phyloP scores from a whole-genome alignment of 2,329 filamentous ascomycete species.

The Fusarium nelsonii region DNA sequence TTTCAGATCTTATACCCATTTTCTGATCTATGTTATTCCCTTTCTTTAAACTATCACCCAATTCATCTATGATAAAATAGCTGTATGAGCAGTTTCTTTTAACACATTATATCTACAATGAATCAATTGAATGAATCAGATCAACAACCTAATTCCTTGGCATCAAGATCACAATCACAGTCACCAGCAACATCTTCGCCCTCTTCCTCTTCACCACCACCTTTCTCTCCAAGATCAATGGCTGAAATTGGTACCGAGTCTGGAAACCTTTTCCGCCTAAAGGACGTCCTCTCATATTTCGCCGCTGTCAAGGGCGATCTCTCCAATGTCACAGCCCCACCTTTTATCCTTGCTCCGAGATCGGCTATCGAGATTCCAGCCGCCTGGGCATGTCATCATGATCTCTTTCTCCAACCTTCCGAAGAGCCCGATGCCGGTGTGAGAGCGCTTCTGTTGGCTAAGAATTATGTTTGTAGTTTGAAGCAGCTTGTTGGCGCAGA shows the following conservation, averaged over 20 bases:
- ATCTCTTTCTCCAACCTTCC: slow-evolving; percentile 27
- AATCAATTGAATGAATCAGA: background rate
- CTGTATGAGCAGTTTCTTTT: background rate
- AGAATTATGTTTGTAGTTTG: slow-evolving; percentile 24
- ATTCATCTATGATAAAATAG: background rate
- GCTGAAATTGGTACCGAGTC: slow-evolving; percentile 21
- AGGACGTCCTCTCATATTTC: slow-evolving; percentile 26
- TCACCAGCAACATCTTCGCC: background rate
- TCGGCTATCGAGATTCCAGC: slow-evolving; percentile 65
- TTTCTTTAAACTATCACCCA: background rate
- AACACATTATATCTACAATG: background rate
- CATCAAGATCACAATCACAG: slow-evolving; percentile 1
- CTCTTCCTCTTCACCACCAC: background rate
- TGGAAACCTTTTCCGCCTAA: slow-evolving; percentile 18
- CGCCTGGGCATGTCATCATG: slow-evolving; percentile 57
- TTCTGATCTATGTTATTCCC: slow-evolving; percentile 6
- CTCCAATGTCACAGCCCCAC: slow-evolving; percentile 64
- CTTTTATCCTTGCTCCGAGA: slow-evolving; percentile 61
- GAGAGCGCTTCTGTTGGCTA: slow-evolving; percentile 10
- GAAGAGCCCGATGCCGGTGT: slow-evolving; percentile 25
- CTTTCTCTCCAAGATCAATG: slow-evolving; percentile 10
- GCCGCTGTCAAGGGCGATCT: slow-evolving; percentile 60
- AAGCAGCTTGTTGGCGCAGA: slow-evolving; percentile 25
- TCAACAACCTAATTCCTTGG: slow-evolving; percentile 10
- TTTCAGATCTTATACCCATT: slow-evolving; percentile 4